Evolutionary conservation across 78 protist species (phyloP).

Genomic region (Dictyostelium firmibasis): DNA sequence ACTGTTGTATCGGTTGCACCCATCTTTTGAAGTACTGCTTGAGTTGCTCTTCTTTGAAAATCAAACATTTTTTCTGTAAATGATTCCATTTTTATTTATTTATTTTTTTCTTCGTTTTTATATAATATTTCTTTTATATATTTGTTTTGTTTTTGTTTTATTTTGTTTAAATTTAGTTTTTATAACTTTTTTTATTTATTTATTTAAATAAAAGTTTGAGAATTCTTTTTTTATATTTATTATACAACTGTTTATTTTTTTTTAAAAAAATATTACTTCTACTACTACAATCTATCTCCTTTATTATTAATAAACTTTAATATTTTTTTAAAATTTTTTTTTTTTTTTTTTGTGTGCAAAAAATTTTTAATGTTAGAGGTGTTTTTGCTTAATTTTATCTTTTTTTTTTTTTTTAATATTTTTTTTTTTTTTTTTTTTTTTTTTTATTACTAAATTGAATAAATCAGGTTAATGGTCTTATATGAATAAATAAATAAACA

Average conservation of each 20-base stretch:
- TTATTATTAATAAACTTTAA: background rate
- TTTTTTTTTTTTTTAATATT: background rate
- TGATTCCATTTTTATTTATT: slow-evolving; percentile 32
- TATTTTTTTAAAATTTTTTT: background rate
- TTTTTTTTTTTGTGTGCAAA: background rate
- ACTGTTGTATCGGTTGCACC: slow-evolving; percentile 39
- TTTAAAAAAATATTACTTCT: background rate
- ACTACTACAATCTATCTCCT: background rate
- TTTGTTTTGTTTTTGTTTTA: background rate
- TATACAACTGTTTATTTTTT: background rate
- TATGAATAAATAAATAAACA: background rate
- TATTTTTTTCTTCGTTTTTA: background rate
- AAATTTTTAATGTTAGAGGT: background rate
- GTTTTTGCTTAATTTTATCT: background rate
- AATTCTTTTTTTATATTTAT: background rate
- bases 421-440: background rate
- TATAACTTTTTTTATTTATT: background rate
- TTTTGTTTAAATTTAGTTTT: background rate
- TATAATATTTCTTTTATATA: background rate
- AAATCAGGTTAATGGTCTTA: background rate
- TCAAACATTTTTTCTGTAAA: slow-evolving; percentile 73
- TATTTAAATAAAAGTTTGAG: no score
- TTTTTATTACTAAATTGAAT: background rate
- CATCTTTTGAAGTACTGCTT: slow-evolving; percentile 68
- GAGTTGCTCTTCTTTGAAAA: slow-evolving; percentile 75